phyloP scores from a whole-genome alignment of 2,329 filamentous ascomycete genomes.

The Lasiodiplodia hormozganensis region DNA sequence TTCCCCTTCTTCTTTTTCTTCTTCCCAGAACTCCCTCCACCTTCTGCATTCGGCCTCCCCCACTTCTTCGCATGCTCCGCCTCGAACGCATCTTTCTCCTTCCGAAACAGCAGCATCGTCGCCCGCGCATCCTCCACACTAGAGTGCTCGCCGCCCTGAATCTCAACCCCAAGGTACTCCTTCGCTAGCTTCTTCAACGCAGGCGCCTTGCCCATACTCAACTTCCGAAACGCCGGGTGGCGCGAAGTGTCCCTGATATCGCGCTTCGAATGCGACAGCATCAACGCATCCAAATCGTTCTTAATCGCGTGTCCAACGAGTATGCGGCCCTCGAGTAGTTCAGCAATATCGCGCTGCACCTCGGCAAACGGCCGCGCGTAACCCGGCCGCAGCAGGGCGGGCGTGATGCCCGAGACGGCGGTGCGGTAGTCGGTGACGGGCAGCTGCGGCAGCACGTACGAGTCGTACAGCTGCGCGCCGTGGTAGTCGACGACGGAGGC shows the following conservation, averaged over 20 bases:
- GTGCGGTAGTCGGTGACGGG: constrained; percentile 91
- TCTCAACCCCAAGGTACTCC: constrained; percentile 64
- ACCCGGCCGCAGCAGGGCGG: constrained; percentile 70
- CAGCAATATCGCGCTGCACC: constrained; percentile 75
- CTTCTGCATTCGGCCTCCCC: constrained; percentile 35
- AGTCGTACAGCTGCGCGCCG: constrained; percentile 91
- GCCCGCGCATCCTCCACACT: constrained; percentile 81
- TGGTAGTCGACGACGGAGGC: constrained; percentile 94
- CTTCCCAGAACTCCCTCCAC: constrained; percentile 36
- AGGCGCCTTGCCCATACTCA: constrained; percentile 73
- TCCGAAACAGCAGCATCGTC: constrained; percentile 86
- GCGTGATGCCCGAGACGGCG: constrained; percentile 79
- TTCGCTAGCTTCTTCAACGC: constrained; percentile 67
- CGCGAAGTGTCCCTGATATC: constrained; percentile 87
- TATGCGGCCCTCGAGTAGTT: constrained; percentile 72
- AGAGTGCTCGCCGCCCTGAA: constrained; percentile 67
- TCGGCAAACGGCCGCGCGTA: constrained; percentile 67
- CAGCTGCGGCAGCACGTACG: constrained; percentile 80
- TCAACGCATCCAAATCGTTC: constrained; percentile 77
- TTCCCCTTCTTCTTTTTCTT: constrained; percentile 46
- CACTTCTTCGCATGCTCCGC: constrained; percentile 75
- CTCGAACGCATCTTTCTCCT: constrained; percentile 86
- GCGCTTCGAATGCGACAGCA: constrained; percentile 77
- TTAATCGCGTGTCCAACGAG: constrained; percentile 84
- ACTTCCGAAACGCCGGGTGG: constrained; percentile 74